These are phyloP conservation scores for Daedaleopsis sinensis DNA, from an alignment of 768 basidiomycete species.

Conservation along the genomic window DNA sequence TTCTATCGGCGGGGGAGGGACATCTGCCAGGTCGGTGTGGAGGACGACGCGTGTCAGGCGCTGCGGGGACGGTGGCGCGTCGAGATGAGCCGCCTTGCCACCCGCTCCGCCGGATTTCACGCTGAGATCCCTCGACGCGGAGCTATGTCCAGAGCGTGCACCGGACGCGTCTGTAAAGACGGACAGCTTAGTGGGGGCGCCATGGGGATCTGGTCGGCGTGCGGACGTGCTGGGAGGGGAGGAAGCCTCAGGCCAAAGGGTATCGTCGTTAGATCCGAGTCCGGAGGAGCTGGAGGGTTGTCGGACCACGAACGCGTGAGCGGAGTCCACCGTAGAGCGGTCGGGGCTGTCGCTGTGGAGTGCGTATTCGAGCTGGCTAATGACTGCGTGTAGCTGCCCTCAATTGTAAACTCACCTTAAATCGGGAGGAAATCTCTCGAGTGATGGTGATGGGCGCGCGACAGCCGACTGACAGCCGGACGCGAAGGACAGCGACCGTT, in stretches of 20 bases:
- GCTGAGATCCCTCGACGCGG: constrained; percentile 22
- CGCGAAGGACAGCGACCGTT: too few species aligned
- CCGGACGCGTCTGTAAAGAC: too few species aligned
- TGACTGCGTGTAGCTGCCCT: constrained; percentile 4
- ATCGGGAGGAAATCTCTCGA: too few species aligned
- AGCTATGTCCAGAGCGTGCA: constrained; percentile 4
- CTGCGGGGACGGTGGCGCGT: constrained; percentile 36
- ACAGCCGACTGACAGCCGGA: too few species aligned
- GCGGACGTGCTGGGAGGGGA: too few species aligned
- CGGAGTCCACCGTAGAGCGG: constrained; percentile 11
- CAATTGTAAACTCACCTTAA: too few species aligned
- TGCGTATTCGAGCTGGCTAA: constrained; percentile 21
- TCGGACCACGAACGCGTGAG: too few species aligned
- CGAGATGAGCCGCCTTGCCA: constrained; percentile 62
- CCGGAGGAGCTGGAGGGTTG: neutral
- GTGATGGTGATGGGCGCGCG: too few species aligned
- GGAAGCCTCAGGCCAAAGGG: neutral
- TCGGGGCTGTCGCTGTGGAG: constrained; percentile 2
- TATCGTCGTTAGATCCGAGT: neutral
- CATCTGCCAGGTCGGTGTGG: constrained; percentile 73
- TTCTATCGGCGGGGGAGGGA: neutral
- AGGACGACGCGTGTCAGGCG: constrained; percentile 58
- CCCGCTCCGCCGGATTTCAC: constrained; percentile 51
- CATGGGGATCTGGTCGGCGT: too few species aligned
- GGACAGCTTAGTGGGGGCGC: too few species aligned